These are phyloP conservation scores for Tylopilus sp. DNA, from an alignment of 768 basidiomycete species.

Conservation along the genomic window DNA sequence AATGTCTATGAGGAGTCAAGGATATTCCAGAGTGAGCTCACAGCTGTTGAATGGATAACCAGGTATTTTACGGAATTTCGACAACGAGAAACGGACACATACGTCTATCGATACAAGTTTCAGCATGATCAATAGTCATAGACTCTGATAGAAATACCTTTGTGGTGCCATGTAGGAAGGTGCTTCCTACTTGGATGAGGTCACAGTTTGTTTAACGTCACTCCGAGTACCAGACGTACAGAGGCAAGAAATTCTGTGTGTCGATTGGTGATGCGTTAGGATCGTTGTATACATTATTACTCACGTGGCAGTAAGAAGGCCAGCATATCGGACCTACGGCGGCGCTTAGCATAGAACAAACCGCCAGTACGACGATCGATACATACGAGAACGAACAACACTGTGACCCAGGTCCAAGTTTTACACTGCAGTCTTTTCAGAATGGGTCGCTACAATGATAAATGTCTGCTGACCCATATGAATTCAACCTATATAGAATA, in stretches of 20 bases:
- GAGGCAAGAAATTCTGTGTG: not conserved
- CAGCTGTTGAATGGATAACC: slow-evolving; percentile 1
- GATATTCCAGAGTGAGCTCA: not conserved
- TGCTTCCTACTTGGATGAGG: not conserved
- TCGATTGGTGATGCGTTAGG: not conserved
- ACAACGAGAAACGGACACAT: not conserved
- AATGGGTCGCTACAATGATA: too few relatives aligned
- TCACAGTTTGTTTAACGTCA: not conserved
- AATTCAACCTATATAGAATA: not conserved
- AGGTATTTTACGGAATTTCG: not conserved
- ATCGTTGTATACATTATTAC: too few relatives aligned
- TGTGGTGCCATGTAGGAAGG: not conserved
- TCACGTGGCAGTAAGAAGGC: not conserved
- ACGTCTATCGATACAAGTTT: not conserved
- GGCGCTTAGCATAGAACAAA: too few relatives aligned
- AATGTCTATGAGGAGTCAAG: not conserved
- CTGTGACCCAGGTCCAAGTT: not conserved
- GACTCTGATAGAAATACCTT: not conserved
- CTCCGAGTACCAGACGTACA: not conserved
- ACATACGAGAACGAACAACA: not conserved
- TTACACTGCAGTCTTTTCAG: not conserved
- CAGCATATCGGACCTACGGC: too few relatives aligned
- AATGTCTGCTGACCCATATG: not conserved
- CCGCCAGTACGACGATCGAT: not conserved
- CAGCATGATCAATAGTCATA: not conserved